These are phyloP conservation scores for Saksenaea vasiformis DNA, from an alignment of 371 early-diverging fungal genomes.

Conservation along the genomic window DNA sequence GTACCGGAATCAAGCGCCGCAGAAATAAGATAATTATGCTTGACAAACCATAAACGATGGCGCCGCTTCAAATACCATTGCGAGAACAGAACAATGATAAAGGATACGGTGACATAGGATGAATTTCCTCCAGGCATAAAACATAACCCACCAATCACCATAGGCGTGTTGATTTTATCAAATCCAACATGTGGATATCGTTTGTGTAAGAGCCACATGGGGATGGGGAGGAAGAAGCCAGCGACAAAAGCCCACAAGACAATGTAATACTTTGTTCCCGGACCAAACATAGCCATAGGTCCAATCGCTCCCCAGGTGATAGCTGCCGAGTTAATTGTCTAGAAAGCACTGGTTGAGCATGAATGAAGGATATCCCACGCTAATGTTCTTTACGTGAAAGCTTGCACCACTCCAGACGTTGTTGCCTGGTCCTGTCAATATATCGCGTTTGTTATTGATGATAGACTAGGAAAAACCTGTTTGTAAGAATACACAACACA, in stretches of 20 bases:
- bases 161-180: slow-evolving; percentile 44
- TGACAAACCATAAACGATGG: slow-evolving; percentile 51
- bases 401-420: slow-evolving; percentile 57
- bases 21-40: slow-evolving; percentile 57
- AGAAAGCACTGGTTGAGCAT: neutral
- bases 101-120: slow-evolving; percentile 43
- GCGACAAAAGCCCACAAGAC: slow-evolving; percentile 48
- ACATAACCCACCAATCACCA: slow-evolving; percentile 47
- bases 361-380: neutral
- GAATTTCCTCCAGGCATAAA: slow-evolving; percentile 44
- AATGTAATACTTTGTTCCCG: slow-evolving; percentile 42
- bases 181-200: slow-evolving; percentile 39
- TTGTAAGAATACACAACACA: too few relatives aligned
- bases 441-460: slow-evolving; percentile 44
- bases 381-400: slow-evolving; percentile 25
- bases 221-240: slow-evolving; percentile 48
- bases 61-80: slow-evolving; percentile 51
- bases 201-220: slow-evolving; percentile 51
- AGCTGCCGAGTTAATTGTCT: slow-evolving; percentile 59
- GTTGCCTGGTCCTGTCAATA: slow-evolving; percentile 42
- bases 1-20: slow-evolving; percentile 63
- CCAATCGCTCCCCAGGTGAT: slow-evolving; percentile 66
- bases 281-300: slow-evolving; percentile 54
- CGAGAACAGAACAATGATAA: slow-evolving; percentile 41
- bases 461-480: slow-evolving; percentile 26